phyloP scores from a whole-genome alignment of 345 rosid genomes.

The Pseudoturritis turrita region DNA sequence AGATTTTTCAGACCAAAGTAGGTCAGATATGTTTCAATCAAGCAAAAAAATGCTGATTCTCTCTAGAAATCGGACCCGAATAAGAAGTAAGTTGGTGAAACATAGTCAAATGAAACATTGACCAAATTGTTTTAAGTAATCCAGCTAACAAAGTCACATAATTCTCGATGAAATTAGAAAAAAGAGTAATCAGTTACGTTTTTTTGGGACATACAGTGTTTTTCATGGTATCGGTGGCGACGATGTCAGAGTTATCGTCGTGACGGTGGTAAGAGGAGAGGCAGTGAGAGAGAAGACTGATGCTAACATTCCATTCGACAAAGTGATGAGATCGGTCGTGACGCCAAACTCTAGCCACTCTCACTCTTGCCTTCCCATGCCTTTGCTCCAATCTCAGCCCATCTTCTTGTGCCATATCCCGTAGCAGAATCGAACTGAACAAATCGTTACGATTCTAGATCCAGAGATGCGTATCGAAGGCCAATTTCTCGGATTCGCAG shows the following conservation, averaged over 20 bases:
- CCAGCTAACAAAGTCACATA: no score
- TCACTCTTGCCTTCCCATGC: slow-evolving; percentile 81
- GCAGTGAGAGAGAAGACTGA: slow-evolving; percentile 78
- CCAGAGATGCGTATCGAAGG: background rate
- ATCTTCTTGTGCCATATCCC: slow-evolving; percentile 45
- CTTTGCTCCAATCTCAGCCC: slow-evolving; percentile 73
- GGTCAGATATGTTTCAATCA: background rate
- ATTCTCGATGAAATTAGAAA: no score
- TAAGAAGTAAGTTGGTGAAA: background rate
- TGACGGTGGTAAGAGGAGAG: slow-evolving; percentile 48
- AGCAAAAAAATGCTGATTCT: background rate
- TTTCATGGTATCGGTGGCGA: slow-evolving; percentile 96
- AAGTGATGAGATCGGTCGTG: slow-evolving; percentile 47
- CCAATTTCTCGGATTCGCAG: no score
- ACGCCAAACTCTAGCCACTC: slow-evolving; percentile 89
- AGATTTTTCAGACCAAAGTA: background rate
- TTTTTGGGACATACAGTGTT: slow-evolving; percentile 60
- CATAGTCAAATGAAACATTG: no score
- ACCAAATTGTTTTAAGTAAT: no score
- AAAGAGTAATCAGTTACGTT: no score
- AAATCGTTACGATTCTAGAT: background rate
- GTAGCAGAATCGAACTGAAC: background rate
- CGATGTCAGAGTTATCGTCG: slow-evolving; percentile 83
- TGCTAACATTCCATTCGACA: slow-evolving; percentile 80
- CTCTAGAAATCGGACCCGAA: background rate